These are phyloP conservation scores for Triangularia setosa DNA, from an alignment of 2,329 filamentous ascomycete species.

Conservation along the genomic window DNA sequence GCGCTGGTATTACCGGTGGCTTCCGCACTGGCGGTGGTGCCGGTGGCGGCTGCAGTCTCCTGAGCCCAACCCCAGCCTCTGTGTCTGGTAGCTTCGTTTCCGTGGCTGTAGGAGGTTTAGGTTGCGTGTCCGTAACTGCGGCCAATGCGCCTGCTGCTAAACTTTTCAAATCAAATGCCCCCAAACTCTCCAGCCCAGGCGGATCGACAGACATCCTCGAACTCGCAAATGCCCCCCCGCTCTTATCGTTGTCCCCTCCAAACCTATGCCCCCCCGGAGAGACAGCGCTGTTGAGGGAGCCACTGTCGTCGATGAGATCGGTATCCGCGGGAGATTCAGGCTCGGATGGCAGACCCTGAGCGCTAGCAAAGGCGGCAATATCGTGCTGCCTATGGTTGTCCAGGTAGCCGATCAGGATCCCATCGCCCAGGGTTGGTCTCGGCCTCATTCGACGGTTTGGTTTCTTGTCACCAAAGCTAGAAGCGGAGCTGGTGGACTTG, in stretches of 20 bases:
- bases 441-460: constrained; percentile 53
- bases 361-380: constrained; percentile 55
- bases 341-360: constrained; percentile 46
- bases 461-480: constrained; percentile 40
- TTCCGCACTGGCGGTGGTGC: constrained; percentile 9
- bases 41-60: background rate
- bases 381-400: constrained; percentile 61
- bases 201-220: constrained; percentile 12
- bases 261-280: constrained; percentile 3
- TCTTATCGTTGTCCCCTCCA: background rate
- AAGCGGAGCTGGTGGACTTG: constrained; percentile 42
- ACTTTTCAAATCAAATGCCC: constrained; percentile 30
- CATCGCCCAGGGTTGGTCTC: constrained; percentile 57
- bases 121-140: constrained; percentile 11
- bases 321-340: constrained; percentile 26
- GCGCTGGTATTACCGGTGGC: constrained; percentile 12
- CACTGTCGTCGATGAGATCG: constrained; percentile 9
- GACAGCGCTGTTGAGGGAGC: constrained; percentile 7
- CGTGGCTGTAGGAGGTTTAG: constrained; percentile 18
- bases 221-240: background rate
- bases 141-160: constrained; percentile 33
- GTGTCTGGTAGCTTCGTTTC: constrained; percentile 23
- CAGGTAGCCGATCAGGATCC: constrained; percentile 63
- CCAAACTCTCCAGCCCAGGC: constrained; percentile 1
- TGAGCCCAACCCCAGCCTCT: constrained; percentile 21